Percentiles rank a stretch among this genome's conserved stretches.
Evolutionary conservation across 2,329 filamentous ascomycete genomes (phyloP).

Genomic region (Teratosphaeria gauchensis): DNA sequence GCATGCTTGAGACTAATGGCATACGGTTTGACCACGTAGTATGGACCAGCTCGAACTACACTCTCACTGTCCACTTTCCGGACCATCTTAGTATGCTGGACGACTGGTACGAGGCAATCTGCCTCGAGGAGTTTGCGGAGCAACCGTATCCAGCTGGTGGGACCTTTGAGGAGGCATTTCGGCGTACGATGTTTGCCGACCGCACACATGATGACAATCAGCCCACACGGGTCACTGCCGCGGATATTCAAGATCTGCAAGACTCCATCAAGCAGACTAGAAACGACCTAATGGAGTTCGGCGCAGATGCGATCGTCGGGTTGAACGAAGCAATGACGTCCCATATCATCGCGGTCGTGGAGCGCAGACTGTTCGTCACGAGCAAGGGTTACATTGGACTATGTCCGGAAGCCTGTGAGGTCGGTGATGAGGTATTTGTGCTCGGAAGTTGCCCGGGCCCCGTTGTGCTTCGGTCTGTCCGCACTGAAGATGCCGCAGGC

Average conservation of each 20-base stretch:
- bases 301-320: background rate
- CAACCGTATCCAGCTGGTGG: background rate
- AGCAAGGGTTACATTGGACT: background rate
- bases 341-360: background rate
- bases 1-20: background rate
- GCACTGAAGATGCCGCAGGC: background rate
- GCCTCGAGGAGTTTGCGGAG: background rate
- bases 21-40: background rate
- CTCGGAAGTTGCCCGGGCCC: background rate
- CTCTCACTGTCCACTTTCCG: background rate
- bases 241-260: background rate
- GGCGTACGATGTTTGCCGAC: background rate
- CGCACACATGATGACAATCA: background rate
- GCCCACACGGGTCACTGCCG: background rate
- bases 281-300: background rate
- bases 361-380: background rate
- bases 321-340: background rate
- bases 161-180: too few relatives aligned
- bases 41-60: background rate
- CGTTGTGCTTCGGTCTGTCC: background rate
- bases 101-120: background rate
- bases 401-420: background rate
- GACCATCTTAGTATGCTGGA: background rate
- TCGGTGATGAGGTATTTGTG: background rate
- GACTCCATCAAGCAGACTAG: background rate